Conservation (phyloP, 192 early-diverging fungal species). For the Jimgerdemannia lactiflua region DNA sequence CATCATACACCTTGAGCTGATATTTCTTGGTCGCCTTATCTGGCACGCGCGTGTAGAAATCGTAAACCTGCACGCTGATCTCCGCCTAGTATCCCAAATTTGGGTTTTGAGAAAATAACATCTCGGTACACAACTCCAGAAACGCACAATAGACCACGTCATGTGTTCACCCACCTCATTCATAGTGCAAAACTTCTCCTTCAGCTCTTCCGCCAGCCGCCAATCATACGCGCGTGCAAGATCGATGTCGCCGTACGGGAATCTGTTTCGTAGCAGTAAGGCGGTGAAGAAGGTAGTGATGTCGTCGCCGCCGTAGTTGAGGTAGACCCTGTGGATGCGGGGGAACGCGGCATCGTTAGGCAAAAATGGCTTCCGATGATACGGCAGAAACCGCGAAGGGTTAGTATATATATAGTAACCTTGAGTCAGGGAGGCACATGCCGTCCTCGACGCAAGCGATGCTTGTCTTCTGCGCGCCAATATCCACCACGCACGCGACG, state of each 20-base stretch:
- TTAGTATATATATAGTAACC: constrained; percentile 13
- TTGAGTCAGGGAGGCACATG: constrained; percentile 67
- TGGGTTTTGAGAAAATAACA: too few species aligned
- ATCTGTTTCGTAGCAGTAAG: constrained; percentile 61
- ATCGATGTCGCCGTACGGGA: constrained; percentile 73
- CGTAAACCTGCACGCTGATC: constrained; percentile 78
- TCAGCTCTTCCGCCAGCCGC: constrained; percentile 74
- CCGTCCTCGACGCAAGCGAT: constrained; percentile 86
- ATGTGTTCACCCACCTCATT: constrained; percentile 42
- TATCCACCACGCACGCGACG: constrained; percentile 83
- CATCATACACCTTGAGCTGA: constrained; percentile 86
- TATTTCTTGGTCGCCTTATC: constrained; percentile 66
- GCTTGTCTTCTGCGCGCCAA: constrained; percentile 88
- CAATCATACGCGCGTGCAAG: constrained; percentile 66
- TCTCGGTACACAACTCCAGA: too few species aligned
- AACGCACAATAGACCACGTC: not conserved
- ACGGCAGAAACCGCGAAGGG: not conserved
- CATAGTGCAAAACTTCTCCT: constrained; percentile 82
- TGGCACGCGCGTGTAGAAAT: constrained; percentile 80
- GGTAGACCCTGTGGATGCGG: not conserved
- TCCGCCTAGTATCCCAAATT: constrained; percentile 37
- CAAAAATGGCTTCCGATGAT: too few species aligned
- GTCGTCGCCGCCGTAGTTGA: constrained; percentile 82
- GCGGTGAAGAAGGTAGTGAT: constrained; percentile 72
- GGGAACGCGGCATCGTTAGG: too few species aligned